Evolutionary conservation across 768 basidiomycete species (phyloP).

Genomic region (Lanmaoa pseudosensibilis): DNA sequence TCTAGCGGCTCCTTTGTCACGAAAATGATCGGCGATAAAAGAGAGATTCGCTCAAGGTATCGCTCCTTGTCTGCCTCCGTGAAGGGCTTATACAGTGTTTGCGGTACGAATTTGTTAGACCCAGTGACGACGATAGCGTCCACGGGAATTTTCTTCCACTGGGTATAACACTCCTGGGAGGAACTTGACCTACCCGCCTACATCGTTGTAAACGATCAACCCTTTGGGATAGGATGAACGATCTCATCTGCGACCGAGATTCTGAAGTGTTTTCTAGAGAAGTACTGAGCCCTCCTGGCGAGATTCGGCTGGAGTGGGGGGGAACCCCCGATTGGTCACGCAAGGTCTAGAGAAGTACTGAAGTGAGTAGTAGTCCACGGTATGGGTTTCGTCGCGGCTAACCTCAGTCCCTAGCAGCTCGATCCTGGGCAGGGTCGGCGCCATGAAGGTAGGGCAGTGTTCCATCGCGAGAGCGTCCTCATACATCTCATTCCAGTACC

Average conservation of each 20-base stretch:
- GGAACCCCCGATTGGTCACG: background rate
- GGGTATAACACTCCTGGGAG: constrained; percentile 17
- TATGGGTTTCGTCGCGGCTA: background rate
- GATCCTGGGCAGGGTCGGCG: background rate
- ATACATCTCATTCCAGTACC: background rate
- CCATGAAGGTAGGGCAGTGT: background rate
- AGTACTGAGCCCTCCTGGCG: background rate
- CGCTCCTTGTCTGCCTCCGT: constrained; percentile 69
- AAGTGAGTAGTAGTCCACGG: background rate
- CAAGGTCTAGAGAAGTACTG: background rate
- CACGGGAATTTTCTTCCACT: constrained; percentile 11
- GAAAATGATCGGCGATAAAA: constrained; percentile 65
- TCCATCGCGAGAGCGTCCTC: background rate
- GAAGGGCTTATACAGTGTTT: constrained; percentile 67
- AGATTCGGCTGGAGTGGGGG: background rate
- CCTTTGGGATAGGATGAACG: background rate
- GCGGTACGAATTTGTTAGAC: constrained; percentile 55
- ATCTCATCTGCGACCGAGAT: constrained; percentile 4
- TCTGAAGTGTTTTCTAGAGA: background rate
- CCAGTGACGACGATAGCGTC: constrained; percentile 26
- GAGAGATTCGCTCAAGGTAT: constrained; percentile 64
- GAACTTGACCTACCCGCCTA: background rate
- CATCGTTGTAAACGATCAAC: background rate
- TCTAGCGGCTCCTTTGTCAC: constrained; percentile 47
- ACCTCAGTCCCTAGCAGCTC: background rate